phyloP scores from a whole-genome alignment of 768 basidiomycete species.

The Tephrocybe sp. region DNA sequence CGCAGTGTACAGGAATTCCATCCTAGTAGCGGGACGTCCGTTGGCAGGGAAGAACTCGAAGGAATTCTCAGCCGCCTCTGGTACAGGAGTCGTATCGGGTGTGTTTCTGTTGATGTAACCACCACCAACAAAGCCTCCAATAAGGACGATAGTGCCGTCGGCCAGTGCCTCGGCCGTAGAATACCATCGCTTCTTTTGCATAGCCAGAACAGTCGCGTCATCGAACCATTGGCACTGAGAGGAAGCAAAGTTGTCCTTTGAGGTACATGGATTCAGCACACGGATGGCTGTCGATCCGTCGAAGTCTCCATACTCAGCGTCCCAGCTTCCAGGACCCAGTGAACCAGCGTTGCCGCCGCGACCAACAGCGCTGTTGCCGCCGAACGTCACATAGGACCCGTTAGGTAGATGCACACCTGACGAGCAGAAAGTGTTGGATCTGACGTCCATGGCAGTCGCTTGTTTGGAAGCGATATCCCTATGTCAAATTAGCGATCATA shows the following conservation, averaged over 20 bases:
- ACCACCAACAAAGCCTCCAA: slow-evolving; percentile 78
- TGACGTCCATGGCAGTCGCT: slow-evolving; percentile 65
- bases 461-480: slow-evolving; percentile 64
- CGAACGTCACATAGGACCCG: slow-evolving; percentile 71
- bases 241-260: slow-evolving; percentile 43
- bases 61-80: slow-evolving; percentile 72
- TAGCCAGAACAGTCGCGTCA: slow-evolving; percentile 53
- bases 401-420: slow-evolving; percentile 83
- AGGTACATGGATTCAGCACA: slow-evolving; percentile 72
- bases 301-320: slow-evolving; percentile 71
- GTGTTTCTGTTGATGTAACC: slow-evolving; percentile 78
- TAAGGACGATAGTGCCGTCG: slow-evolving; percentile 75
- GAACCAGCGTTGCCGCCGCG: slow-evolving; percentile 60
- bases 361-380: slow-evolving; percentile 75
- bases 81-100: slow-evolving; percentile 62
- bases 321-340: slow-evolving; percentile 52
- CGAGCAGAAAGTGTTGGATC: slow-evolving; percentile 76
- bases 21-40: slow-evolving; percentile 42
- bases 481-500: background rate
- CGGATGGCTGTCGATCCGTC: slow-evolving; percentile 82
- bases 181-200: slow-evolving; percentile 77
- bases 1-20: slow-evolving; percentile 68
- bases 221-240: slow-evolving; percentile 72
- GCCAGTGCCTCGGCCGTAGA: slow-evolving; percentile 70
- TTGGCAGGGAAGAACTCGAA: slow-evolving; percentile 80